These are phyloP conservation scores for Solanum dulcamara DNA, from an alignment of 257 asterid genomes.

Conservation along the genomic window DNA sequence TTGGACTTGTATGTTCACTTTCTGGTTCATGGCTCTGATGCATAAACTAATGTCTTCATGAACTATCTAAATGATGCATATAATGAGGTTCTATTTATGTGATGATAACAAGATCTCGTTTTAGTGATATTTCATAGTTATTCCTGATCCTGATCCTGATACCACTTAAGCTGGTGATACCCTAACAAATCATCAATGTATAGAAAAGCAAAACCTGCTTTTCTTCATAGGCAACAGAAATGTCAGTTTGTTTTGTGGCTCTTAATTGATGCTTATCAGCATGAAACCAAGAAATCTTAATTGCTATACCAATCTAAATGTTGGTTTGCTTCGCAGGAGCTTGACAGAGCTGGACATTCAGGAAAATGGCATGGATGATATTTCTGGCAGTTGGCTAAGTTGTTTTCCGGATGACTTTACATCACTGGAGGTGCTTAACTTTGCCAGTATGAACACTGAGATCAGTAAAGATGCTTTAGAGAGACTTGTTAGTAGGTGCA, in stretches of 20 bases:
- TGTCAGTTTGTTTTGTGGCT: background rate
- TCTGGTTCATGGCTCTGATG: background rate
- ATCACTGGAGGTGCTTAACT: constrained; percentile 64
- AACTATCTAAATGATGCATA: background rate
- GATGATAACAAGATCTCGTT: background rate
- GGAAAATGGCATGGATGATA: constrained; percentile 53
- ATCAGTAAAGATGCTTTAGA: constrained; percentile 59
- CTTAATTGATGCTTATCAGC: background rate
- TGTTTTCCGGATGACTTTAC: constrained; percentile 65
- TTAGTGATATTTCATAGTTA: background rate
- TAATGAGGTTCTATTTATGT: background rate
- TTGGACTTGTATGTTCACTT: background rate
- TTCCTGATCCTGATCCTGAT: too few species aligned
- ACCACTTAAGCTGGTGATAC: background rate
- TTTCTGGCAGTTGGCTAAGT: constrained; percentile 59
- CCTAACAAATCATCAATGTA: background rate
- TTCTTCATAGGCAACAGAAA: background rate
- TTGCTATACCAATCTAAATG: background rate
- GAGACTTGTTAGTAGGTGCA: constrained; percentile 76
- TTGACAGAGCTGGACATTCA: constrained; percentile 85
- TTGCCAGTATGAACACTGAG: constrained; percentile 52
- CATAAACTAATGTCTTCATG: background rate
- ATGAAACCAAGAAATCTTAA: background rate
- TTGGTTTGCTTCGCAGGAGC: constrained; percentile 31
- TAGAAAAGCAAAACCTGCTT: background rate